Evolutionary conservation across 495 filamentous ascomycete species (phyloP).

Genomic region (Podospora fimiseda): DNA sequence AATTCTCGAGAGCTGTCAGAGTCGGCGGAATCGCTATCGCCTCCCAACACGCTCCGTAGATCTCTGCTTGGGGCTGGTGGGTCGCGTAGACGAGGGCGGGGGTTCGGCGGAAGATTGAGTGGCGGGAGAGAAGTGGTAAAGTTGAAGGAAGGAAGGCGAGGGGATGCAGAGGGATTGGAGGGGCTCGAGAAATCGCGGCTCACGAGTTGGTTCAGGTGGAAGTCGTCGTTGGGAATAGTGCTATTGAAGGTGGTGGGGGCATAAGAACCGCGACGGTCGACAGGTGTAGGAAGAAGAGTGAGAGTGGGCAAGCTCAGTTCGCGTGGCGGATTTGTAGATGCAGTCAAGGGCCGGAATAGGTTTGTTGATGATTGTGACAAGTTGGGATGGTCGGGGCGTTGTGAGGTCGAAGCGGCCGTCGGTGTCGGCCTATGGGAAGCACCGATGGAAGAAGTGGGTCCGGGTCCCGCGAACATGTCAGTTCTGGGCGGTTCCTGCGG

Average conservation of each 20-base stretch:
- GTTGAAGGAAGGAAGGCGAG: not conserved
- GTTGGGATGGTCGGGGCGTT: not conserved
- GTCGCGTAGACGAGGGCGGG: not conserved
- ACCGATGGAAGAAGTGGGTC: constrained; percentile 7
- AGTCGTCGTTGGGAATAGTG: constrained; percentile 24
- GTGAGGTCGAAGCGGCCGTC: not conserved
- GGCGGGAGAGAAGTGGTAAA: not conserved
- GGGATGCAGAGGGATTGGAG: constrained; percentile 19
- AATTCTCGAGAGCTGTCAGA: too few species aligned
- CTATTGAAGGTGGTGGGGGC: not conserved
- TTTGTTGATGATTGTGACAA: constrained; percentile 1
- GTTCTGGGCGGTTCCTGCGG: not conserved
- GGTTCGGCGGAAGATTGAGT: not conserved
- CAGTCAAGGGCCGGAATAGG: not conserved
- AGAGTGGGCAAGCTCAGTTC: not conserved
- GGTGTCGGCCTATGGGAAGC: constrained; percentile 3
- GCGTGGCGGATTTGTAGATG: not conserved
- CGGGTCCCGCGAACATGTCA: not conserved
- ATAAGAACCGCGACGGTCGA: not conserved
- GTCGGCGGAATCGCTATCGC: not conserved
- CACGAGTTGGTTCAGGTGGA: constrained; percentile 24
- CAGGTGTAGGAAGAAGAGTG: not conserved
- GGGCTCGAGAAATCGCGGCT: constrained; percentile 33
- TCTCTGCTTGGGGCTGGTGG: not conserved
- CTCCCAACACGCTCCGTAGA: not conserved